A percentile compares a stretch with the other conserved stretches of the same genome.
phyloP scores from a whole-genome alignment of 257 asterid species.

The Rauvolfia tetraphylla region DNA sequence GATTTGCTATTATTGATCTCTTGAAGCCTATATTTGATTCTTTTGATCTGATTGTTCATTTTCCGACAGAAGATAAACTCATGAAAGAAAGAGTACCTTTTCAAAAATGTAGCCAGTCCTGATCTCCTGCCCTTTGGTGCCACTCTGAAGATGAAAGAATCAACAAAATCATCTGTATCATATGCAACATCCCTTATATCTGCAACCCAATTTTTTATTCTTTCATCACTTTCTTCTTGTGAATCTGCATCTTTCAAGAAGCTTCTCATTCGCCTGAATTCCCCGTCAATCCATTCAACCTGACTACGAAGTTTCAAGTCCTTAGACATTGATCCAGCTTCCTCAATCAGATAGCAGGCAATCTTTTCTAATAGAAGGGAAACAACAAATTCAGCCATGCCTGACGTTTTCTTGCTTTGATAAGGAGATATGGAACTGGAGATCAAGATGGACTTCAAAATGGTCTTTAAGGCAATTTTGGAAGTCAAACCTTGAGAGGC shows the following conservation, averaged over 20 bases:
- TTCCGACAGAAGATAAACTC: not conserved
- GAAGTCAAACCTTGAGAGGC: not conserved
- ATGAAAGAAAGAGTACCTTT: constrained; percentile 3
- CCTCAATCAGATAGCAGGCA: constrained; percentile 14
- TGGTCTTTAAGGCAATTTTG: not conserved
- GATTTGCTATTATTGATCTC: constrained; percentile 13
- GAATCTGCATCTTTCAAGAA: constrained; percentile 19
- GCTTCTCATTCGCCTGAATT: constrained; percentile 17
- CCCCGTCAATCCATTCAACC: constrained; percentile 8
- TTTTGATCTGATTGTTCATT: not conserved
- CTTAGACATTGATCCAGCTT: not conserved
- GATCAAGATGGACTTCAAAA: not conserved
- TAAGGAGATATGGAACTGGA: not conserved
- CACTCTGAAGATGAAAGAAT: not conserved
- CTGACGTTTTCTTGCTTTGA: not conserved
- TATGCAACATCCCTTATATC: constrained; percentile 18
- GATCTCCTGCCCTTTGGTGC: not conserved
- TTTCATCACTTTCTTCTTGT: constrained; percentile 7
- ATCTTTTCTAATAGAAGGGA: constrained; percentile 9
- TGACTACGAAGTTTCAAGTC: constrained; percentile 4
- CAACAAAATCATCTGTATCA: constrained; percentile 15
- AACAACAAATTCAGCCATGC: constrained; percentile 20
- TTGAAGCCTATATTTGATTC: not conserved
- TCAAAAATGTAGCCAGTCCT: not conserved
- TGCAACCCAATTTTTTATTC: constrained; percentile 18